Evolutionary conservation across 306 rosid species (phyloP).

Genomic region (Prosopis cineraria): DNA sequence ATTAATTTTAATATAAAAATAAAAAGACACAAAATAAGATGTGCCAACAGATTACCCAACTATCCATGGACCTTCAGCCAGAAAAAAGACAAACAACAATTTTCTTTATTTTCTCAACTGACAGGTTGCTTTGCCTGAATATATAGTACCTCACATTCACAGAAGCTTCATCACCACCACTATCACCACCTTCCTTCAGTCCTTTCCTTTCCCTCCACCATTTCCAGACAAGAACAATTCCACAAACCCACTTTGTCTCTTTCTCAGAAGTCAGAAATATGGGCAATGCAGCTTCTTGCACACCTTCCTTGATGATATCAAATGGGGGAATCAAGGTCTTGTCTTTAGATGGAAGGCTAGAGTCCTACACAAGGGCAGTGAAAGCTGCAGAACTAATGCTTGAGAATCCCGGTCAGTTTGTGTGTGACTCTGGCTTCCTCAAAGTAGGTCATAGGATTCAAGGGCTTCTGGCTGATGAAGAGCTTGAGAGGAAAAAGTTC

Average conservation of each 20-base stretch:
- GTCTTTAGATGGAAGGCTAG: slow-evolving; percentile 59
- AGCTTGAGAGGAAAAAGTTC: slow-evolving; percentile 54
- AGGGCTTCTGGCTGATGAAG: slow-evolving; percentile 70
- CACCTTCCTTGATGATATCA: slow-evolving; percentile 52
- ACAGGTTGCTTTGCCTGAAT: slow-evolving; percentile 31
- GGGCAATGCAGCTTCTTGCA: slow-evolving; percentile 83
- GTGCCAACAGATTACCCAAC: slow-evolving; percentile 45
- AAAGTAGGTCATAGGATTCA: slow-evolving; percentile 74
- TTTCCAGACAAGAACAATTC: not conserved
- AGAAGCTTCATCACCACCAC: slow-evolving; percentile 5
- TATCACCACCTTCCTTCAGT: no score
- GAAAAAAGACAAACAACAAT: slow-evolving; percentile 39
- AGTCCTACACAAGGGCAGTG: slow-evolving; percentile 51
- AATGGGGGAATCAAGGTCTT: slow-evolving; percentile 55
- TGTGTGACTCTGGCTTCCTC: slow-evolving; percentile 73
- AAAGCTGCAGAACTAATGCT: slow-evolving; percentile 77
- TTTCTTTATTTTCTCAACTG: slow-evolving; percentile 34
- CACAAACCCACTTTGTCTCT: not conserved
- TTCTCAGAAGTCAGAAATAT: slow-evolving; percentile 37
- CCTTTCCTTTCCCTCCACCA: slow-evolving; percentile 21
- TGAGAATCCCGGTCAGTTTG: slow-evolving; percentile 66
- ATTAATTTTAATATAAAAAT: slow-evolving; percentile 6
- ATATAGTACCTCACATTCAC: slow-evolving; percentile 37
- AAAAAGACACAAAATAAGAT: slow-evolving; percentile 30
- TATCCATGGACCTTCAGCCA: slow-evolving; percentile 20